A percentile compares a stretch with the other conserved stretches of the same genome.
These are phyloP conservation scores for Lentinula sp. DNA, from an alignment of 768 basidiomycete genomes.

Conservation along the genomic window DNA sequence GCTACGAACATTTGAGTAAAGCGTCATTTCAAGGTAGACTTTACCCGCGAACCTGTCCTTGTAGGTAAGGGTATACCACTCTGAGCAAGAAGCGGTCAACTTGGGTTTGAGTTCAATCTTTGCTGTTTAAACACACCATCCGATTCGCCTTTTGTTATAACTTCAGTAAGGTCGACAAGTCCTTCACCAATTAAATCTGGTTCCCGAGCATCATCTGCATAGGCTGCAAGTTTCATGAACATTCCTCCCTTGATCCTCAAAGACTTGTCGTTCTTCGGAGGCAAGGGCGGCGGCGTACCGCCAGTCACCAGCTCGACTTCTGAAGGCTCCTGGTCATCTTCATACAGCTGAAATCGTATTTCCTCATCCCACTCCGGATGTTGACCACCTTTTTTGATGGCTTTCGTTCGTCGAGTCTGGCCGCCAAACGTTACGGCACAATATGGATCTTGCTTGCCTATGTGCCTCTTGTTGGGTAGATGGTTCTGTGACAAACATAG, in stretches of 20 bases:
- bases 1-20: conserved; percentile 83
- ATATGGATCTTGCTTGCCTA: conserved; percentile 97
- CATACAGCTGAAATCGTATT: conserved; percentile 83
- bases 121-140: conserved; percentile 61
- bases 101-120: neutral
- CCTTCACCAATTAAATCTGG: conserved; percentile 94
- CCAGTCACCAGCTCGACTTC: conserved; percentile 30
- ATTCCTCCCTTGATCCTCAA: conserved; percentile 64
- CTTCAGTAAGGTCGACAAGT: conserved; percentile 82
- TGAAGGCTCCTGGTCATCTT: conserved; percentile 60
- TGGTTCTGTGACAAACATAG: conserved; percentile 54
- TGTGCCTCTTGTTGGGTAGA: conserved; percentile 85
- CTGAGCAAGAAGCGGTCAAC: conserved; percentile 30
- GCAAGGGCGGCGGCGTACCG: conserved; percentile 57
- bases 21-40: conserved; percentile 93
- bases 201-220: conserved; percentile 92
- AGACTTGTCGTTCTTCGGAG: conserved; percentile 51
- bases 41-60: conserved; percentile 95
- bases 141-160: conserved; percentile 90
- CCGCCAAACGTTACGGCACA: conserved; percentile 74
- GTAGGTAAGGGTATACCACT: conserved; percentile 88
- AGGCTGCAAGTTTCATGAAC: conserved; percentile 78
- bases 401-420: conserved; percentile 82
- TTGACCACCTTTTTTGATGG: conserved; percentile 96
- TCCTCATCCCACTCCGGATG: conserved; percentile 99